phyloP scores from a whole-genome alignment of 805 yeast species.

The Yarrowia sp. region DNA sequence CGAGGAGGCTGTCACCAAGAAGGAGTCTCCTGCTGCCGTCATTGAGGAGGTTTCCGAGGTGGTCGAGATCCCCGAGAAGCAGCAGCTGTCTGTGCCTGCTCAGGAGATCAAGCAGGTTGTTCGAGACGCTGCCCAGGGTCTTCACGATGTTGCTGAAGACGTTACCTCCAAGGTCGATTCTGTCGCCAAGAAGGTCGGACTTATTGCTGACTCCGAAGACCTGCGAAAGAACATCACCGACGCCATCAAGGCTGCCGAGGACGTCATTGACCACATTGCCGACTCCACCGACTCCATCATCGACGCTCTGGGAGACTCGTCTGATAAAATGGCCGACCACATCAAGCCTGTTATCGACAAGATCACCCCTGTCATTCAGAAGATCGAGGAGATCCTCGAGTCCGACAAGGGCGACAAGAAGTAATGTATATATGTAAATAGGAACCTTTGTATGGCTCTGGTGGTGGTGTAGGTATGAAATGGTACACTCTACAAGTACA shows the following conservation, averaged over 20 bases:
- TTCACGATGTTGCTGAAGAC: constrained; percentile 31
- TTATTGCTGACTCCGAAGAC: constrained; percentile 14
- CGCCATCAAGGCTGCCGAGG: constrained; percentile 19
- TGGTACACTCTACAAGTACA: too few species aligned
- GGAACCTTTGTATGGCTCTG: too few species aligned
- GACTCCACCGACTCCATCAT: constrained; percentile 22
- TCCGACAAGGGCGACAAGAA: constrained; percentile 18
- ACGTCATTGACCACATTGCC: constrained; percentile 16
- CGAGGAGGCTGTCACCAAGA: constrained; percentile 26
- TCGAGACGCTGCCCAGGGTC: constrained; percentile 29
- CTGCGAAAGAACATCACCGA: neutral
- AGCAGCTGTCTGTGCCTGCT: neutral
- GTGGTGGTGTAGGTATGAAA: too few species aligned
- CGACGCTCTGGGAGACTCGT: constrained; percentile 6
- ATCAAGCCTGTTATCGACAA: constrained; percentile 11
- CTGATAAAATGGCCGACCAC: neutral
- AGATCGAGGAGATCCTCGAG: constrained; percentile 14
- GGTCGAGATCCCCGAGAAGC: constrained; percentile 6
- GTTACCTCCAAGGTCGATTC: constrained; percentile 27
- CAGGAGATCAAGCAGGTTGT: constrained; percentile 30
- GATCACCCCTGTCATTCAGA: constrained; percentile 1
- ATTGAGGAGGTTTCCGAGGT: constrained; percentile 11
- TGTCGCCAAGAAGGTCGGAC: constrained; percentile 28
- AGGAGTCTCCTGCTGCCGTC: neutral
- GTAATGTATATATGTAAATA: constrained; percentile 16